Evolutionary conservation across 805 yeast species (phyloP).

Genomic region (Candida railenensis): DNA sequence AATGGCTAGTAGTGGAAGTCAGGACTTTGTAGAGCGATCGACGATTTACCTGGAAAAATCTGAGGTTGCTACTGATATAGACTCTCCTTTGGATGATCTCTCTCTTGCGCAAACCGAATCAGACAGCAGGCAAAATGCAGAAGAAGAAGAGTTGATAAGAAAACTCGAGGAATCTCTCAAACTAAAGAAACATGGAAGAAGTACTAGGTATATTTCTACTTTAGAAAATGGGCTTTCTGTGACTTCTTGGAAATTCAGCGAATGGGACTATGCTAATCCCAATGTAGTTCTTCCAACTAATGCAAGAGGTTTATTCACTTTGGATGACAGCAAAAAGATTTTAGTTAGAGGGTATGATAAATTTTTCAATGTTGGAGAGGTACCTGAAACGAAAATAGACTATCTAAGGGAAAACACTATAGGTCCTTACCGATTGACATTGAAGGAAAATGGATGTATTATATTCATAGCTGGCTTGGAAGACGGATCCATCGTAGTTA

Average conservation of each 20-base stretch:
- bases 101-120: background rate
- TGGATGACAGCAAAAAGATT: conserved; percentile 40
- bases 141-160: conserved; percentile 16
- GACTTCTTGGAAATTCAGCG: conserved; percentile 78
- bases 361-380: conserved; percentile 82
- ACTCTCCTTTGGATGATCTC: background rate
- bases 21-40: background rate
- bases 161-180: conserved; percentile 17
- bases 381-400: conserved; percentile 48
- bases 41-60: background rate
- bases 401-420: conserved; percentile 42
- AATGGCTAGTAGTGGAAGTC: background rate
- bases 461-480: conserved; percentile 74
- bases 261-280: conserved; percentile 76
- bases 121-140: conserved; percentile 7
- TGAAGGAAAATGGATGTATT: conserved; percentile 94
- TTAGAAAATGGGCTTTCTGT: conserved; percentile 7
- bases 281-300: conserved; percentile 56
- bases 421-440: conserved; percentile 81
- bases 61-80: background rate
- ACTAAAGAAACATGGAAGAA: conserved; percentile 20
- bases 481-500: conserved; percentile 77
- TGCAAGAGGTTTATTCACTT: conserved; percentile 82
- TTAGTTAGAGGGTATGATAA: conserved; percentile 90
- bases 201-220: conserved; percentile 14